Evolutionary conservation across 768 basidiomycete species (phyloP), one percentile per base, ranked within the genome.

Genomic region (Austroboletus eburneus): DNA sequence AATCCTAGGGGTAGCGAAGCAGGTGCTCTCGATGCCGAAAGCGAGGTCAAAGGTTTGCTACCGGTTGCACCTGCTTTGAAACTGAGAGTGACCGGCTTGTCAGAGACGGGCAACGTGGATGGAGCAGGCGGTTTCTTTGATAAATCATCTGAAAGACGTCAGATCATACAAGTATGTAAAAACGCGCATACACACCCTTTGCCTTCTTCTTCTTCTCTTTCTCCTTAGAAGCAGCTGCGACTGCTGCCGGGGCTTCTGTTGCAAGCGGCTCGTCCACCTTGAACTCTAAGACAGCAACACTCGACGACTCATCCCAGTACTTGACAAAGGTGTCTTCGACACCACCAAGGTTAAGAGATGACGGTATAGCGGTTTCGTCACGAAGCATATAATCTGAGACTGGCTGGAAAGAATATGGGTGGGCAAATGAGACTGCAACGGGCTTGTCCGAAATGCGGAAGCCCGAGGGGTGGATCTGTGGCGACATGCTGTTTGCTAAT

Each of bases 301-400:
- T 86, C 1, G 89, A 86, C 27, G 72, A 78, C 58, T 94, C 91
- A 56, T 97, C 94, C 92, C 95, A 95, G 65, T 98, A 98, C 47
- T 82, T 74, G 20, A 90, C 84, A 80, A 83, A 90, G 7, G 75
- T 70, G 34, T 78, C 81, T 55, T 89, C 86, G 21, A 73, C 73
- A 13, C 87, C 86, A 22, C 90, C 90, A 7, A 91, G 71, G 48
- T 73, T 77, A 21, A 73, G 55, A 2, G 88, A 83, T 4, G 87
- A 86, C 21, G 73, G 58, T 34, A 92, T 69, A 52, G 84, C 87
- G 12, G 85, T 79, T 50, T 91, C 90, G 58, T 92, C 90, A 25
- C 84, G 79, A 40, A 80, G 72, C 55, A 86, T 76, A 54, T 83
- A 75, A 54, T 91, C 86, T 18, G 82, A 75, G 20, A 90, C 75